A percentile compares a stretch with the other conserved stretches of the same genome.
phyloP scores from a whole-genome alignment of 345 rosid genomes.

The Hibiscus trionum region DNA sequence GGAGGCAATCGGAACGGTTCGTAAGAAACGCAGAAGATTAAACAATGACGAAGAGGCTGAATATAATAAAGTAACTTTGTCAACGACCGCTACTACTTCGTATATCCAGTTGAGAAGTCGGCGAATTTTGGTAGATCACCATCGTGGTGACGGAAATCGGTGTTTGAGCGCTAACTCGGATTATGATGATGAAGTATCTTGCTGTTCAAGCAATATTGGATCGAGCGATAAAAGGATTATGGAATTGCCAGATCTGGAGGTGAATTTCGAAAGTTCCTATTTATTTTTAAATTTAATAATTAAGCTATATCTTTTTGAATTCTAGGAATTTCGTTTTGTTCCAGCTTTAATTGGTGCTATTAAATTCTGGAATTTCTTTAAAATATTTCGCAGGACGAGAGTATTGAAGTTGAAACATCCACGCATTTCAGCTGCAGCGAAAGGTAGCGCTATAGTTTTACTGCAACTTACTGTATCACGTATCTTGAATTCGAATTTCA shows the following conservation, averaged over 20 bases:
- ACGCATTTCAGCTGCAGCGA: constrained; percentile 31
- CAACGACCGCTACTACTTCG: constrained; percentile 14
- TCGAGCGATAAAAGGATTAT: constrained; percentile 26
- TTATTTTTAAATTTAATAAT: background rate
- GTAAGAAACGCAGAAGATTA: constrained; percentile 9
- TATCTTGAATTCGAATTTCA: constrained; percentile 26
- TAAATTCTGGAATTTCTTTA: constrained; percentile 7
- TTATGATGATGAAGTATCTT: constrained; percentile 26
- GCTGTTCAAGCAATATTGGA: constrained; percentile 48
- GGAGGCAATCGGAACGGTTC: constrained; percentile 4
- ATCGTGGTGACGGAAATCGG: constrained; percentile 5
- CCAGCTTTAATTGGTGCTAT: constrained; percentile 18
- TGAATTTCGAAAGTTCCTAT: background rate
- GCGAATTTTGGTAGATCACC: constrained; percentile 15
- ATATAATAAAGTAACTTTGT: background rate
- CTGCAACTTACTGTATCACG: background rate
- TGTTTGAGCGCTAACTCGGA: constrained; percentile 27
- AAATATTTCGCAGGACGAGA: constrained; percentile 34
- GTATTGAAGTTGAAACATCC: constrained; percentile 47
- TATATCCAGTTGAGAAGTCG: constrained; percentile 37
- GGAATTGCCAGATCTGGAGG: constrained; percentile 49
- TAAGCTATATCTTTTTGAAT: background rate
- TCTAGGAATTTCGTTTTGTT: constrained; percentile 19
- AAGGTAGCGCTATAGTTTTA: constrained; percentile 17
- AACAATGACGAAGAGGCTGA: constrained; percentile 9